Conservation (phyloP, 164 flowering plant genomes). For the Umbellularia californica region DNA sequence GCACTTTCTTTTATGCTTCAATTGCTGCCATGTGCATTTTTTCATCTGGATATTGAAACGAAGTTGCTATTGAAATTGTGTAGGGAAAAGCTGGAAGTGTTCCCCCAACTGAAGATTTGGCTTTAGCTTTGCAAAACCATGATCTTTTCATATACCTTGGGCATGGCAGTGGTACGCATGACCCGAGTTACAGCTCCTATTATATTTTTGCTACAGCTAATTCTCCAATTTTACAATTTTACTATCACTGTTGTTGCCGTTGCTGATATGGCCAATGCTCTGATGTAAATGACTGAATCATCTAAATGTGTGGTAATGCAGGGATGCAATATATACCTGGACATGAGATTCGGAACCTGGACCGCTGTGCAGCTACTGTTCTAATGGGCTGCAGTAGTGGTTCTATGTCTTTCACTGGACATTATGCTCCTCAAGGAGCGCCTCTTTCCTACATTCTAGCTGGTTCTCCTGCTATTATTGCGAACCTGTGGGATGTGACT, state of each 20-base stretch:
- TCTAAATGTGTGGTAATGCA: constrained; percentile 24
- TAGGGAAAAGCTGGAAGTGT: constrained; percentile 83
- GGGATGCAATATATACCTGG: constrained; percentile 74
- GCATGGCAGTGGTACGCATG: constrained; percentile 89
- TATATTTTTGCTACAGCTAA: background rate
- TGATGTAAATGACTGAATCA: background rate
- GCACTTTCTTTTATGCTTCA: background rate
- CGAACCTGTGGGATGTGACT: constrained; percentile 96
- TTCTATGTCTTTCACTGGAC: constrained; percentile 49
- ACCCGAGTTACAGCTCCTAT: background rate
- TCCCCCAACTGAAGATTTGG: constrained; percentile 70
- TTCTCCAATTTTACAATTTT: no score
- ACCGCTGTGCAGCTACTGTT: constrained; percentile 76
- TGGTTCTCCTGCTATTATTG: constrained; percentile 85
- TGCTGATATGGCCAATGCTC: background rate
- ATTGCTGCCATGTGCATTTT: background rate
- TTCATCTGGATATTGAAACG: background rate
- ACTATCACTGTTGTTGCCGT: background rate
- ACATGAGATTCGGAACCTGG: constrained; percentile 65
- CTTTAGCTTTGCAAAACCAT: constrained; percentile 59
- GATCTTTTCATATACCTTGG: constrained; percentile 91
- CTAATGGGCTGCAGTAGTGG: constrained; percentile 99
- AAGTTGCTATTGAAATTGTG: background rate
- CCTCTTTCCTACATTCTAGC: constrained; percentile 69
- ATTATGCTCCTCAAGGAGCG: constrained; percentile 69